Conservation (phyloP, 2,329 filamentous ascomycete genomes). For the Paecilomyces formosus region DNA sequence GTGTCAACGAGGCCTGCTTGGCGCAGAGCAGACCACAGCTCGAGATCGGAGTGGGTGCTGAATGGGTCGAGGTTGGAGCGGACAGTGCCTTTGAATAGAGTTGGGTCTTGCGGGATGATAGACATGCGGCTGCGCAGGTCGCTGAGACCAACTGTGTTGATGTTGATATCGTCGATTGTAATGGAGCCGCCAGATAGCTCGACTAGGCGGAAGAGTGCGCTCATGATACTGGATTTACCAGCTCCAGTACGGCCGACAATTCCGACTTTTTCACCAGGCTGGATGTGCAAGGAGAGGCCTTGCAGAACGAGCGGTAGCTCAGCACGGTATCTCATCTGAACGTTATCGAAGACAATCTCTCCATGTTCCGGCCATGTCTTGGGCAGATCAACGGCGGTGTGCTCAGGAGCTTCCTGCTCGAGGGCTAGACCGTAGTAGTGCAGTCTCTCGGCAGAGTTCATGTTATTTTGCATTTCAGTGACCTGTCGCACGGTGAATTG, state of each 20-base stretch:
- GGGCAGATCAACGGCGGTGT: slow-evolving; percentile 16
- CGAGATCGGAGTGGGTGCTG: slow-evolving; percentile 5
- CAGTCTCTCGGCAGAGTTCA: slow-evolving; percentile 19
- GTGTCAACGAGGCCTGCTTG: slow-evolving; percentile 1
- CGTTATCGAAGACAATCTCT: slow-evolving; percentile 5
- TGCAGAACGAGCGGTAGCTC: slow-evolving; percentile 6
- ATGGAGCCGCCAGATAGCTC: slow-evolving; percentile 6
- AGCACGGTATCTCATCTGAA: slow-evolving; percentile 7
- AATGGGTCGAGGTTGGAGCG: slow-evolving; percentile 9
- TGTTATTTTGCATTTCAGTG: slow-evolving; percentile 85
- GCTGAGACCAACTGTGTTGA: slow-evolving; percentile 4
- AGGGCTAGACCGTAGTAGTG: slow-evolving; percentile 2
- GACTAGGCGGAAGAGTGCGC: slow-evolving; percentile 11
- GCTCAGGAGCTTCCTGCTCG: slow-evolving; percentile 13
- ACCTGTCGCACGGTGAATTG: slow-evolving; percentile 92
- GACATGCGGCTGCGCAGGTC: slow-evolving; percentile 7
- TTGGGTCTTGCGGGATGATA: slow-evolving; percentile 9
- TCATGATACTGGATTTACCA: slow-evolving; percentile 13
- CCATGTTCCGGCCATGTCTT: slow-evolving; percentile 20
- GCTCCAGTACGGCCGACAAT: slow-evolving; percentile 13
- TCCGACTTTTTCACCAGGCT: slow-evolving; percentile 7
- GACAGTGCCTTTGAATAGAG: slow-evolving; percentile 7
- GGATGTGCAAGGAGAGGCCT: slow-evolving; percentile 5
- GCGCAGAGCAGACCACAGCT: slow-evolving; percentile 5
- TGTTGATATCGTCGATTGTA: slow-evolving; percentile 7